Evolutionary conservation across 768 basidiomycete genomes (phyloP), one percentile per base, ranked within the genome.

Genomic region (Rhodocollybia butyracea): DNA sequence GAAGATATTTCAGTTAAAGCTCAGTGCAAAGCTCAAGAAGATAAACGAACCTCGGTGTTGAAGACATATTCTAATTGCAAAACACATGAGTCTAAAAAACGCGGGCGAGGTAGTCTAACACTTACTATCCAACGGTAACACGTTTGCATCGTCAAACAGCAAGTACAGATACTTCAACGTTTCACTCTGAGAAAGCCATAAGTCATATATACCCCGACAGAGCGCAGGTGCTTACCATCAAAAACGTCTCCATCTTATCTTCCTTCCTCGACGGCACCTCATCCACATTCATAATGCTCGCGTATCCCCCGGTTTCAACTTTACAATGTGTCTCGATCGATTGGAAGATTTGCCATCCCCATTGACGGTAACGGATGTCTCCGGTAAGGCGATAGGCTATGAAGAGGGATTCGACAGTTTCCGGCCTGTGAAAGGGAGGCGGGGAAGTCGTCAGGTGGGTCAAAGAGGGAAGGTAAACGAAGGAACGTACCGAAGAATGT

Each of bases 241-340:
- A 82, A 74, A 95, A 97, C 12, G 94, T 94, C 73, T 98, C 94
- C 94, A 97, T 96, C 68, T 89, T 87, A 70, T 98, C 93, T 59
- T 92, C 87, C 55, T 81, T 74, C 64, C 75, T 73, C 2, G 76
- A 82, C 0, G 88, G 86, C 10, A 86, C 73, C 57, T 83, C 78
- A 68, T 96, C 91, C 10, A 98, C 95, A 64, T 97, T 91, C 56
- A 86, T 69, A 42, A 98, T 78, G 32, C 84, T 83, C 17, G 90
- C 89, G 64, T 89, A 98, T 8, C 94, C 95, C 19, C 94, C 95
- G 0, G 75, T 77, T n/a, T 78, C 72, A 21, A 94, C 73, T 46
- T 79, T 77, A 63, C 91, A 94, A 65, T 96, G 85, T 66, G 82
- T 81, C 63, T 94, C 83, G 55, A 98, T 96, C 0, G 94, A 82